Percentiles rank a stretch among this genome's conserved stretches.
Evolutionary conservation across 768 basidiomycete species (phyloP).

Genomic region (Leucogyrophana mollusca): DNA sequence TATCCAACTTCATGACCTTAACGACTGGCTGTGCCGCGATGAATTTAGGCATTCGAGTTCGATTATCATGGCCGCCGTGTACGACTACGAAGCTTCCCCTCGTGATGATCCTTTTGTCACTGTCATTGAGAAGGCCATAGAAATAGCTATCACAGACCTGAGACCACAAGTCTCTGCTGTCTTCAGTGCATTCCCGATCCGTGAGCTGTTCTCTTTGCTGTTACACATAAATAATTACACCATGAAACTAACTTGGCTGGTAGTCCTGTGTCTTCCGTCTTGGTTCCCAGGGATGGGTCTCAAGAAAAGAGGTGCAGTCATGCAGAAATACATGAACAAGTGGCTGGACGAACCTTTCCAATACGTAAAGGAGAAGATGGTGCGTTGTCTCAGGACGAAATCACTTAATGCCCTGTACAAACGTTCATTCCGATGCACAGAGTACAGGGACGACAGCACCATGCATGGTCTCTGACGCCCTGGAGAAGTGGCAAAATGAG

Average conservation of each 20-base stretch:
- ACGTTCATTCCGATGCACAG: constrained; percentile 4
- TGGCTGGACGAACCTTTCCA: neutral
- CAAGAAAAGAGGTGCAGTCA: neutral
- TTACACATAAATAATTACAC: neutral
- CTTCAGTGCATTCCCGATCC: neutral
- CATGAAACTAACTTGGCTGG: neutral
- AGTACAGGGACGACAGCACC: neutral
- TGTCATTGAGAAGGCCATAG: constrained; percentile 9
- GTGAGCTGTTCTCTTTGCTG: neutral
- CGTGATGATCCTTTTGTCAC: constrained; percentile 10
- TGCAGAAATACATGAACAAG: neutral
- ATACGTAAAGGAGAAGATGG: neutral
- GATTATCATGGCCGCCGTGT: constrained; percentile 21
- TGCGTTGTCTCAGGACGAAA: neutral
- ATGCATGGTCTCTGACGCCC: neutral
- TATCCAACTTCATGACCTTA: constrained; percentile 17
- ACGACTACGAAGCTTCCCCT: constrained; percentile 19
- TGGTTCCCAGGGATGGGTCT: neutral
- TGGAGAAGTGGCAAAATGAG: neutral
- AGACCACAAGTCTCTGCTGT: neutral
- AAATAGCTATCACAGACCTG: neutral
- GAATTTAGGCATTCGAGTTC: constrained; percentile 16
- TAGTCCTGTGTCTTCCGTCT: neutral
- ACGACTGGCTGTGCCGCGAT: neutral
- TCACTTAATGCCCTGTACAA: too few species aligned